Conservation (phyloP, 2,329 filamentous ascomycete genomes). For the Chaetomium strumarium region DNA sequence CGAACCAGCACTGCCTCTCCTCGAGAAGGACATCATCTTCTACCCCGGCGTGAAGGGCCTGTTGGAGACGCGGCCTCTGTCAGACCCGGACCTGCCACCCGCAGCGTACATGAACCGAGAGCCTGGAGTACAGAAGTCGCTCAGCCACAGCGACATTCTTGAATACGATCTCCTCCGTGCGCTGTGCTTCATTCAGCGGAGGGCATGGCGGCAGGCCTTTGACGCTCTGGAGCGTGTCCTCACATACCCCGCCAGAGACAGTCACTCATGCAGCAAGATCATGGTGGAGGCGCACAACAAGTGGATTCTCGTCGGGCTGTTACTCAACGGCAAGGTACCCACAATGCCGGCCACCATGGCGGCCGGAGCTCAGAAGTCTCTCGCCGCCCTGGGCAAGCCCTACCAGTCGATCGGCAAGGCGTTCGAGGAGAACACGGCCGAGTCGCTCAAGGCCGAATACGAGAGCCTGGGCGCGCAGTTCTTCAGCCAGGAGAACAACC, state of each 20-base stretch:
- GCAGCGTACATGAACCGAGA: slow-evolving; percentile 53
- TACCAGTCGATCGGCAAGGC: slow-evolving; percentile 66
- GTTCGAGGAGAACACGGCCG: slow-evolving; percentile 54
- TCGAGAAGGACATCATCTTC: slow-evolving; percentile 61
- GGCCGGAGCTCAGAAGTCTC: slow-evolving; percentile 47
- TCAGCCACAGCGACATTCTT: slow-evolving; percentile 51
- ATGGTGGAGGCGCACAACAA: slow-evolving; percentile 91
- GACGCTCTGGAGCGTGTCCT: slow-evolving; percentile 60
- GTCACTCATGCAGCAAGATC: slow-evolving; percentile 58
- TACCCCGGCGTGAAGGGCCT: slow-evolving; percentile 46
- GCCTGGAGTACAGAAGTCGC: slow-evolving; percentile 50
- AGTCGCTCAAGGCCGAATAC: slow-evolving; percentile 51
- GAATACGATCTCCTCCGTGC: slow-evolving; percentile 62
- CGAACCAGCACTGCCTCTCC: slow-evolving; percentile 50
- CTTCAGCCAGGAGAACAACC: slow-evolving; percentile 69
- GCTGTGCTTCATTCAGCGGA: slow-evolving; percentile 56
- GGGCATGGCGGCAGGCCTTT: slow-evolving; percentile 57
- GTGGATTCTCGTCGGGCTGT: slow-evolving; percentile 72
- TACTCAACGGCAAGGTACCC: slow-evolving; percentile 58
- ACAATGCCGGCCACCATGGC: slow-evolving; percentile 52
- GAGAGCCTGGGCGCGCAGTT: slow-evolving; percentile 45
- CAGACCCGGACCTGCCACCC: slow-evolving; percentile 41
- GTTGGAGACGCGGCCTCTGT: slow-evolving; percentile 36
- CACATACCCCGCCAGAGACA: slow-evolving; percentile 58
- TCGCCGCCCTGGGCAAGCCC: slow-evolving; percentile 54